Percentiles rank a stretch among this genome's conserved stretches.
Evolutionary conservation across 192 early-diverging fungal genomes (phyloP).

Genomic region (Coemansia sp.): DNA sequence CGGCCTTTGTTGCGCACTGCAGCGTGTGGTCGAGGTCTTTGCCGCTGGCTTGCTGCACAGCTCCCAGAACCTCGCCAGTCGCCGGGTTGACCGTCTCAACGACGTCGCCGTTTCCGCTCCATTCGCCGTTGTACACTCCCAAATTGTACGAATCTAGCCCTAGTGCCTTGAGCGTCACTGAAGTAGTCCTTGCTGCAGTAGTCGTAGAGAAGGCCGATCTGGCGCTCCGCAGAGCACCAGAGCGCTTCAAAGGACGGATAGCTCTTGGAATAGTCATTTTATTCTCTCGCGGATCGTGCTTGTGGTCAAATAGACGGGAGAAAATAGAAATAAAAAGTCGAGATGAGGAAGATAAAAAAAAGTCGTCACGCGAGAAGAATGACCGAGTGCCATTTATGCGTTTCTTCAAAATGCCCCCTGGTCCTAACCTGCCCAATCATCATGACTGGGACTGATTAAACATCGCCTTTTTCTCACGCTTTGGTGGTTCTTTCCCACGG

Average conservation of each 20-base stretch:
- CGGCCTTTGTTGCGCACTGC: slow-evolving; percentile 60
- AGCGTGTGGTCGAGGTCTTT: slow-evolving; percentile 65
- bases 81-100: slow-evolving; percentile 69
- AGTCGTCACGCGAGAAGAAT: slow-evolving; percentile 4
- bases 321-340: not conserved
- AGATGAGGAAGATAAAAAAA: not conserved
- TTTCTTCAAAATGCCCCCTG: not conserved
- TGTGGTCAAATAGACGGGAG: not conserved
- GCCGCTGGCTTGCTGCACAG: slow-evolving; percentile 64
- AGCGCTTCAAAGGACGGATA: slow-evolving; percentile 1
- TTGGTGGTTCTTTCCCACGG: not conserved
- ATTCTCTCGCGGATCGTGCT: not conserved
- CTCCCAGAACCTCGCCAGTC: slow-evolving; percentile 82
- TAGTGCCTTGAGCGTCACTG: slow-evolving; percentile 54
- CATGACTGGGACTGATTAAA: not conserved
- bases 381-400: not conserved
- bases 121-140: slow-evolving; percentile 75
- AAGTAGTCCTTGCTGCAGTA: slow-evolving; percentile 17
- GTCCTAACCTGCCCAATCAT: not conserved
- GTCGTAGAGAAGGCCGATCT: slow-evolving; percentile 26
- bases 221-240: not conserved
- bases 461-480: slow-evolving; percentile 5
- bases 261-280: slow-evolving; percentile 6
- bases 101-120: slow-evolving; percentile 64
- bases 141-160: slow-evolving; percentile 67